A percentile compares a stretch with the other conserved stretches of the same genome.
Evolutionary conservation across 2,329 filamentous ascomycete species (phyloP).

Genomic region (Akanthomyces uredinophilus): DNA sequence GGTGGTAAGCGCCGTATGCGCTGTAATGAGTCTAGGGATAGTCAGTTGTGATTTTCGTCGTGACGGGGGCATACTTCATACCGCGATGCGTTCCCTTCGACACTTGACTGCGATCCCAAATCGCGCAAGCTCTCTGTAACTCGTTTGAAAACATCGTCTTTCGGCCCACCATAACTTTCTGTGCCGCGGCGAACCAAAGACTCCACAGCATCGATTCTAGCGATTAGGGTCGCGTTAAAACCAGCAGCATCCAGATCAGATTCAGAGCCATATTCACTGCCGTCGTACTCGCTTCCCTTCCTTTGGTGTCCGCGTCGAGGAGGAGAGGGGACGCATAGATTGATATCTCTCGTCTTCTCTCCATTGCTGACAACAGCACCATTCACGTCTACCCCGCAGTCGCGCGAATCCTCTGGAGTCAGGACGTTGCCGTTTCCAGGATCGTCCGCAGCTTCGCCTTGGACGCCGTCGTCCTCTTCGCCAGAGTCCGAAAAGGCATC

Average conservation of each 20-base stretch:
- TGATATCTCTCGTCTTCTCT: conserved; percentile 32
- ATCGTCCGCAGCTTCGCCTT: conserved; percentile 1
- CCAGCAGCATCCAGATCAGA: conserved; percentile 65
- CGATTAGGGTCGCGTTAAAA: conserved; percentile 60
- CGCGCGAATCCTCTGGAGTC: conserved; percentile 10
- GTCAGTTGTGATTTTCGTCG: conserved; percentile 2
- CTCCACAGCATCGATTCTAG: conserved; percentile 68
- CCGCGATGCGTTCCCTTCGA: conserved; percentile 69
- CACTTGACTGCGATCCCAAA: conserved; percentile 65
- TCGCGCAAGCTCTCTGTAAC: conserved; percentile 66
- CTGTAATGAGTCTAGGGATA: conserved; percentile 60
- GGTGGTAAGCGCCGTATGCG: conserved; percentile 68
- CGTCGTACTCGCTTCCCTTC: conserved; percentile 59
- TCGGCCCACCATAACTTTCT: conserved; percentile 59
- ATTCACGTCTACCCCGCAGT: conserved; percentile 12
- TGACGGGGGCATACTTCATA: conserved; percentile 30
- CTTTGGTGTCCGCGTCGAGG: conserved; percentile 45
- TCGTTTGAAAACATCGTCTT: conserved; percentile 62
- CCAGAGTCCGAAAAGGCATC: conserved; percentile 65
- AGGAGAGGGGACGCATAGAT: conserved; percentile 40
- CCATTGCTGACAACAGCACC: conserved; percentile 17
- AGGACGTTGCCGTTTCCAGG: conserved; percentile 7
- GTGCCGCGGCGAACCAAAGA: conserved; percentile 61
- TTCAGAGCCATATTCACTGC: conserved; percentile 69
- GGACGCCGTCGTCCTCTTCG: conserved; percentile 40